Base-by-base conservation (phyloP, 768 basidiomycete species). In the Mycena rosella region DNA sequence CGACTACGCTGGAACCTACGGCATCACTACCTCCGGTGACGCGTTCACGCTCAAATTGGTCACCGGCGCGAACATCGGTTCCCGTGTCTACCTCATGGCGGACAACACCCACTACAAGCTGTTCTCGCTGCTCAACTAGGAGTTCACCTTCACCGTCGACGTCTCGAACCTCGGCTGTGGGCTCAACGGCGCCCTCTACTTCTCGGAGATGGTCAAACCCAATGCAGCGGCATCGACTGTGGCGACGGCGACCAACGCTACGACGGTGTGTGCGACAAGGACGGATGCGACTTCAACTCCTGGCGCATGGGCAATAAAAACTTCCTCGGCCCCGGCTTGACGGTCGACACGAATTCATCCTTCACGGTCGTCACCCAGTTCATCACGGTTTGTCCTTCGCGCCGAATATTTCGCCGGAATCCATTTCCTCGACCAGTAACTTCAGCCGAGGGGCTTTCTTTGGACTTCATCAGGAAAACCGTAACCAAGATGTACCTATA, bases 201-300 rank as follows among this genome's bases (percentile, higher is more conserved):
- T 88, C 79, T 76, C 80, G 62, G 81, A 87, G 77, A 89, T 89
- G 87, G 81, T 38, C 82, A 79, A 3, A 64, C 55, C 26, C 2
- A 20, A n/a, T 89, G 87, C 82, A 66, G 72, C 29, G 84, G 84
- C 42, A 78, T 73, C 56, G 75, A 79, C 42, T 86, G 85, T 67
- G 79, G 79, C 59, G 77, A 75, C 68, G 68, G 59, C 32, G 66
- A 45, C 70, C 73, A 79, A 72, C 78, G 85, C 63, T 81, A 84
- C 75, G 76, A 74, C 70, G 82, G 82, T 48, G 74, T 84, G 40
- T 88, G 87, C 77, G 87, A 88, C 77, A 79, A 80, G 68, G 86
- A 85, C 69, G 87, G 87, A 52, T 88, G 87, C 77, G 87, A 88
- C 73, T 88, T 87, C 83, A 88, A 88, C 85, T 86, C 87, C 27